Base-by-base conservation (phyloP, 2,329 filamentous ascomycete species). In the Penicillium sp. region DNA sequence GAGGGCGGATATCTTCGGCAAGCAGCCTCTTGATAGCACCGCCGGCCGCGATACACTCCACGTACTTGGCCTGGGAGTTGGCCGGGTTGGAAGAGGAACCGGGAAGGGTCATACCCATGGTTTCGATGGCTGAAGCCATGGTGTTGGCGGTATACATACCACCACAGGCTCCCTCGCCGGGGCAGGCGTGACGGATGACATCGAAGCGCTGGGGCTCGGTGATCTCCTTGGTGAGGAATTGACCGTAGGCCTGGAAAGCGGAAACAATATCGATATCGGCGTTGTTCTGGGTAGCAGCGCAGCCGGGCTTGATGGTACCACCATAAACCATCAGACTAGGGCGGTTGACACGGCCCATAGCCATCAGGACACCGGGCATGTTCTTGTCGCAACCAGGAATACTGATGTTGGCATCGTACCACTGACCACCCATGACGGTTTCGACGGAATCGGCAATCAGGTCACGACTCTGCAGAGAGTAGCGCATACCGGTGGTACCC, bases 311-410 rank as follows among this genome's bases (percentile, higher is more conserved):
- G 72, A 97, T 99, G 39, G 90, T 91, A 45, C 94, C 94, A 64
- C 94, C 94, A 70, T 99, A 99, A 29, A 99, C 90, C 94, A 99
- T 99, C 70, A 99, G 81, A 66, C 90, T 91, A 29, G 94, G 94
- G 43, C 94, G 82, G 79, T 99, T 97, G 62, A 97, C 86, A 64
- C 94, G 85, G 35, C 91, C 93, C 90, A 97, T 97, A 53, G 92
- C 94, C 68, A 94, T 94, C 66, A 91, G 78, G 11, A 94, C 90
- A 74, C 90, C 90, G 1, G 91, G 91, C 94, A 99, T 97, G 79
- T 99, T 99, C 85, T 99, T 99, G 83, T 99, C 94, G 76, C 94
- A 99, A 45, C 94, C 94, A 13, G 94, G 94, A 67, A 99, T 89
- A 49, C 91, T 96, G 71, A 99, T 89, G 76, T 97, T 97, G 64